phyloP scores from a whole-genome alignment of 2,329 filamentous ascomycete genomes.

The Sporothrix pallida region DNA sequence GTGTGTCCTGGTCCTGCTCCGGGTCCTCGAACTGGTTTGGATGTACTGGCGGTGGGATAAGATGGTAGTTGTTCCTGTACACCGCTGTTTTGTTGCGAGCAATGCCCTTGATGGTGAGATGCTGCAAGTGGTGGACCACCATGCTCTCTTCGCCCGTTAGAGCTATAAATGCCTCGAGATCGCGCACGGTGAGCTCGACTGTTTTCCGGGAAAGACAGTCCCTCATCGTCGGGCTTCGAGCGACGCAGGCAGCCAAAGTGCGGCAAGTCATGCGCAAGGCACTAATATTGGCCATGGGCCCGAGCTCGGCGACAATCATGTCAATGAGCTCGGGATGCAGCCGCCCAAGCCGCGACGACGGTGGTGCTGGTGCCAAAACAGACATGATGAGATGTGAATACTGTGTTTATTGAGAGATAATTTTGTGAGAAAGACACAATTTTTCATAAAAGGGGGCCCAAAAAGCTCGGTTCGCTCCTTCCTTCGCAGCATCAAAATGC shows the following conservation, averaged over 20 bases:
- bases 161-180: conserved; percentile 20
- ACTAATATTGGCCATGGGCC: not conserved
- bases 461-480: not conserved
- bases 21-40: conserved; percentile 14
- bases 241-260: not conserved
- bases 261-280: conserved; percentile 25
- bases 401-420: not conserved
- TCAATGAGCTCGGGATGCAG: conserved; percentile 28
- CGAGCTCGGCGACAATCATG: conserved; percentile 16
- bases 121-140: conserved; percentile 5
- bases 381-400: not conserved
- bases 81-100: conserved; percentile 21
- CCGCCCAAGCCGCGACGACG: conserved; percentile 9
- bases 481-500: not conserved
- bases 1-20: conserved; percentile 22
- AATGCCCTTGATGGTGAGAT: conserved; percentile 28
- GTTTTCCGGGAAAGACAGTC: not conserved
- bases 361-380: not conserved
- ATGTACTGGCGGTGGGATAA: not conserved
- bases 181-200: conserved; percentile 12
- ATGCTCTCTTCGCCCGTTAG: not conserved
- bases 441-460: not conserved
- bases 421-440: not conserved
- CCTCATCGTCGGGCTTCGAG: not conserved
- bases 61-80: not conserved